Evolutionary conservation across 129 eudicot genomes (phyloP).

Genomic region (Ambrosia trifida): DNA sequence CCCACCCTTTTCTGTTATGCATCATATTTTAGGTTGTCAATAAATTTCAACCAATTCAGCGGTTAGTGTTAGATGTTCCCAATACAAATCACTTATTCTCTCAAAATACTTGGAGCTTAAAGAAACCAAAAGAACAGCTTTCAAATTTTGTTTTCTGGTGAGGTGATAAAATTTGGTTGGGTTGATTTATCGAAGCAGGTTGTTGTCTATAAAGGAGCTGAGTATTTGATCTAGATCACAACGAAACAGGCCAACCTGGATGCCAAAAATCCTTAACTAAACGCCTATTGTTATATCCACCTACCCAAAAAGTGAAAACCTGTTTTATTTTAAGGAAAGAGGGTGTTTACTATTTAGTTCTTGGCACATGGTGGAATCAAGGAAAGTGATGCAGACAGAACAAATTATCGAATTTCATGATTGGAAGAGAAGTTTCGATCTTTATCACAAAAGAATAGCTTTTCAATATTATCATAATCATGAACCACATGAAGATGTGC

Average conservation of each 20-base stretch:
- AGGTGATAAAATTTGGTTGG: no score
- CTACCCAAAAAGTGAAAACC: conserved; percentile 62
- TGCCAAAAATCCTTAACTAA: conserved; percentile 59
- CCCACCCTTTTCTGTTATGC: conserved; percentile 68
- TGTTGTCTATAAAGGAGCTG: no score
- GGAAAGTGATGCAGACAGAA: no score
- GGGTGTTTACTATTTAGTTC: conserved; percentile 10
- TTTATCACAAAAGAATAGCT: conserved; percentile 62
- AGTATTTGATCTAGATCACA: conserved; percentile 10
- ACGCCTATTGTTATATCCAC: conserved; percentile 62
- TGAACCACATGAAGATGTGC: conserved; percentile 59
- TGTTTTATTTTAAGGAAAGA: conserved; percentile 56
- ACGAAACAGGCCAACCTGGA: conserved; percentile 62
- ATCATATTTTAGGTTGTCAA: conserved; percentile 49
- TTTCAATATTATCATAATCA: conserved; percentile 58
- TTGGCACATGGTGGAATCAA: no score
- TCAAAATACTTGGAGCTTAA: conserved; percentile 37
- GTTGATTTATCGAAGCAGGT: no score
- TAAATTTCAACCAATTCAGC: conserved; percentile 53
- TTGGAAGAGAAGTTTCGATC: conserved; percentile 9
- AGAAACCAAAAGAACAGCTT: no score
- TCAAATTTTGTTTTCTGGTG: no score
- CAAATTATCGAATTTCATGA: no score
- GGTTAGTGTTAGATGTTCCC: no score
- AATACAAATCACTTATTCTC: conserved; percentile 52